Evolutionary conservation across 2,329 filamentous ascomycete species (phyloP), one percentile per base, ranked within the genome.

Genomic region (Botrytis elliptica): DNA sequence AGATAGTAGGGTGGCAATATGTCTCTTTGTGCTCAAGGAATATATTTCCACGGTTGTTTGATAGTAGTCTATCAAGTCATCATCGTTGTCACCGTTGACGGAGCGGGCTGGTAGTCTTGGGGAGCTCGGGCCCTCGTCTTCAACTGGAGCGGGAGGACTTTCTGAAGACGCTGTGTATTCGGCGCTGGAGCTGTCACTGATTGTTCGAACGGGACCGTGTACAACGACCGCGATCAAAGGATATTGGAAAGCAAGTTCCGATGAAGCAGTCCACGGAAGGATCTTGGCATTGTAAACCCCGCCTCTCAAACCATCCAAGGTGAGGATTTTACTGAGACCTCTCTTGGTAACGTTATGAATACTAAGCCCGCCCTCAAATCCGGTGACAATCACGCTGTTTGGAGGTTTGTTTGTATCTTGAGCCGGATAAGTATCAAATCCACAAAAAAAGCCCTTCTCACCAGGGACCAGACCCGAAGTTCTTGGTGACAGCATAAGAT

Each of bases 41-140:
- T 95, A 97, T 0, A 98, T 85, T 78, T 98, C 94, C 9, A 97
- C 93, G 0, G 92, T 91, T 0, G 95, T 98, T 82, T 97, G 94
- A 79, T 95, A 97, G 65, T 87, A 86, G 68, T 89, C 87, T 74
- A 90, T 85, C 8, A 68, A 44, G 25, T 60, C 72, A 42, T 81
- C 38, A 77, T 57, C 83, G 38, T 57, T 42, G 77, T 57, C 80
- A 75, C 71, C 78, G 52, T 75, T 73, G 80, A 77, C 71, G 82
- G 83, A 49, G 78, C 83, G 71, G 81, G 78, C 73, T 78, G 78
- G 64, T 78, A 80, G 63, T 82, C 83, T 76, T 83, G 82, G 76
- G 82, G 84, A 79, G 3, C 76, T 75, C 74, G 75, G 77, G 38
- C 74, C 66, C 74, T 75, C 78, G 42, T 76, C 77, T 44, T 72